Percentiles rank a stretch among this genome's conserved stretches.
Evolutionary conservation across 2,329 filamentous ascomycete genomes (phyloP).

Genomic region (Aspergillus latus): DNA sequence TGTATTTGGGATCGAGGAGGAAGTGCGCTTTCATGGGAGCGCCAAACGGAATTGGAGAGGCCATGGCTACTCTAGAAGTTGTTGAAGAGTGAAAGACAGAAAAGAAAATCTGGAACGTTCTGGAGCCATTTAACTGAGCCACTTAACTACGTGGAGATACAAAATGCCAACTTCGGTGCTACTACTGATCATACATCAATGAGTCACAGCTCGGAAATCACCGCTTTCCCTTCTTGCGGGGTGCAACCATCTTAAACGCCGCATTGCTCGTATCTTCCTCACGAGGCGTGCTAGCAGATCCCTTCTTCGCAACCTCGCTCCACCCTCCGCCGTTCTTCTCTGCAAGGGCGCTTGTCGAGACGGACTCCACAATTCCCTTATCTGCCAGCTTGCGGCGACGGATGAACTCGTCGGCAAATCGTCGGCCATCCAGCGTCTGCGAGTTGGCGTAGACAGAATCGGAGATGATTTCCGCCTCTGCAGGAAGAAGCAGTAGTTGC

Average conservation of each 20-base stretch:
- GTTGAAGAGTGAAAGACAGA: neutral
- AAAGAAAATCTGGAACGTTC: neutral
- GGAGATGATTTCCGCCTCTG: conserved; percentile 77
- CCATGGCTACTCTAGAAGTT: neutral
- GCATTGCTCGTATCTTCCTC: conserved; percentile 50
- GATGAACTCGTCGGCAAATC: conserved; percentile 93
- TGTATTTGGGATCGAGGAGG: conserved; percentile 65
- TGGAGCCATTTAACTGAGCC: neutral
- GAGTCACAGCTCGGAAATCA: conserved; percentile 41
- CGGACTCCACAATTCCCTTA: conserved; percentile 76
- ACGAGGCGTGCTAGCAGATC: conserved; percentile 52
- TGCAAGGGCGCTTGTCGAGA: conserved; percentile 54
- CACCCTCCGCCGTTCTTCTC: conserved; percentile 68
- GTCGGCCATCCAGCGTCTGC: conserved; percentile 84
- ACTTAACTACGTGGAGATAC: conserved; percentile 7
- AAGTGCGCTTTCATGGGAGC: conserved; percentile 63
- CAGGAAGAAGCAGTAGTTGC: conserved; percentile 71
- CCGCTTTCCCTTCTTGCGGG: conserved; percentile 85
- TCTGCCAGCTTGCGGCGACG: conserved; percentile 91
- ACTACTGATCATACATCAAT: neutral
- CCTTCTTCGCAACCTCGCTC: conserved; percentile 98
- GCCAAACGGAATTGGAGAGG: conserved; percentile 47
- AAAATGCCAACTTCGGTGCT: conserved; percentile 6
- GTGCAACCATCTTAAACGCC: conserved; percentile 84
- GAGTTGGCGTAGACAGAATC: conserved; percentile 87